Base-by-base conservation (phyloP, 208 protist genomes). In the Borovskyia barvae region DNA sequence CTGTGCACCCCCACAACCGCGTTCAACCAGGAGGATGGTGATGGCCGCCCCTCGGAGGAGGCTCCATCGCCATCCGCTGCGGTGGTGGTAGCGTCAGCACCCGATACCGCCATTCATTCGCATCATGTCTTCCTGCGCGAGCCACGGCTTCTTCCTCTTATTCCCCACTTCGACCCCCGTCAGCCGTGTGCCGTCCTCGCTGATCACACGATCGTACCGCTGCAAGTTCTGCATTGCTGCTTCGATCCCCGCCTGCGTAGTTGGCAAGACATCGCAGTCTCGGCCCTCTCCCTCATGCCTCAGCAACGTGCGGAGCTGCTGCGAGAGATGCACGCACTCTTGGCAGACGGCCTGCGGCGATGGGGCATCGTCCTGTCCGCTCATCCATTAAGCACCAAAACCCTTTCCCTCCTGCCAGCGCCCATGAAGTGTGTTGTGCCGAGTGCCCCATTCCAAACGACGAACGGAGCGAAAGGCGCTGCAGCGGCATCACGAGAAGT, bases 181-280 rank as follows among this genome's bases (percentile, higher is more conserved):
- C 90, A 96, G 73, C 90, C 90, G 5, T 87, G 72, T 37, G 90
- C 90, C 2, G 57, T 94, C 29, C 63, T 94, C 8, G 25, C 20
- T 0, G 83, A 96, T 35, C 47, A 80, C 64, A 72, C 62, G 37
- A 35, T 86, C 0, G 29, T 87, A 14, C 90, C 90, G 1, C 69
- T 96, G 48, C 90, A 96, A 68, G 75, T 82, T 5, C 68, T 96
- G 2, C 90, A 96, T 69, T 92, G 90, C 74, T 93, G 85, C 72
- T 92, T 79, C 52, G 90, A 96, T 47, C 80, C 87, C 0, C 61
- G 67, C 29, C 87, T 90, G 76, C 43, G 60, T 25, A 49, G 57
- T 12, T 94, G 90, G 90, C 82, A 93, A 52, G 80, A 84, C 43
- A 66, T 79, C 7, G 48, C 58, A 26, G 68, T 93, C 24, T 37